Percentiles rank a stretch among this genome's conserved stretches.
phyloP scores from a whole-genome alignment of 2,329 filamentous ascomycete genomes.

The Xylariaceae sp. region DNA sequence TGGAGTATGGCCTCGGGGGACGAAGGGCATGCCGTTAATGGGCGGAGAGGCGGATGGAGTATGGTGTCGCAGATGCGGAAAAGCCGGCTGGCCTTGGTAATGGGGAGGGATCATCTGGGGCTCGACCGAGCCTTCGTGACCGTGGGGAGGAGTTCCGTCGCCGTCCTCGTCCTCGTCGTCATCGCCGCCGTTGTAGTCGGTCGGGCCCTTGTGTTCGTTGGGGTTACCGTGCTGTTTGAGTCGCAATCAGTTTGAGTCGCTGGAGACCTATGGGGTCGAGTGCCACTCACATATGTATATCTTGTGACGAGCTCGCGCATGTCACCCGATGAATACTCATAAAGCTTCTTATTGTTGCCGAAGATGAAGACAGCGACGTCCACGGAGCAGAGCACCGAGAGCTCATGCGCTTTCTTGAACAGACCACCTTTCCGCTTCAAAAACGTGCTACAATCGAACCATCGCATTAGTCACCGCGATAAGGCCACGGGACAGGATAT shows the following conservation, averaged over 20 bases:
- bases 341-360: conserved; percentile 97
- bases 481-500: conserved; percentile 2
- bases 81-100: conserved; percentile 64
- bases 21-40: conserved; percentile 72
- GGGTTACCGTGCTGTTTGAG: conserved; percentile 75
- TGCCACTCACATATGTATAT: conserved; percentile 78
- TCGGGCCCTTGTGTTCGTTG: conserved; percentile 93
- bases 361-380: conserved; percentile 99
- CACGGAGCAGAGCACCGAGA: conserved; percentile 95
- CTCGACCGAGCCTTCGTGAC: conserved; percentile 50
- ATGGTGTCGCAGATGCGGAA: conserved; percentile 75
- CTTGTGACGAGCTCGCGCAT: conserved; percentile 86
- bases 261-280: neutral
- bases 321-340: conserved; percentile 92
- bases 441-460: conserved; percentile 66
- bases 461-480: conserved; percentile 13
- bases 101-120: conserved; percentile 66
- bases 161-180: conserved; percentile 81
- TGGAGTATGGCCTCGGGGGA: conserved; percentile 73
- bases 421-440: conserved; percentile 97
- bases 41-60: conserved; percentile 87
- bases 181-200: conserved; percentile 85
- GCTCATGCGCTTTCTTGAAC: conserved; percentile 99
- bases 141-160: conserved; percentile 67
- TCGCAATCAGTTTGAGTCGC: conserved; percentile 13